These are phyloP conservation scores for Myriosclerotinia duriaeana DNA, from an alignment of 2,329 filamentous ascomycete genomes.

Conservation along the genomic window DNA sequence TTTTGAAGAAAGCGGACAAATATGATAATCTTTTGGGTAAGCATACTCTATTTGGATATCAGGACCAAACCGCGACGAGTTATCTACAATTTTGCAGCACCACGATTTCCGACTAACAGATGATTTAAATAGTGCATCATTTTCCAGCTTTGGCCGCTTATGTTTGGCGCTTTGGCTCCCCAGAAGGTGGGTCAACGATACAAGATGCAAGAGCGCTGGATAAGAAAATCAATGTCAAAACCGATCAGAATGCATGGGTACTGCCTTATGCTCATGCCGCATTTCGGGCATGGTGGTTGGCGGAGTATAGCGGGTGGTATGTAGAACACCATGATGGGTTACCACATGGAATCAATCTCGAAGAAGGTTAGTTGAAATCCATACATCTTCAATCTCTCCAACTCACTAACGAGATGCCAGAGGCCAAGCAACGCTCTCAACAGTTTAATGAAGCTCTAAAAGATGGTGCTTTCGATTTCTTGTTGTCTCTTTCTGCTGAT, in stretches of 20 bases:
- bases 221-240: constrained; percentile 61
- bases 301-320: constrained; percentile 90
- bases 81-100: background rate
- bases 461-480: constrained; percentile 89
- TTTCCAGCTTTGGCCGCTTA: constrained; percentile 76
- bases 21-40: constrained; percentile 66
- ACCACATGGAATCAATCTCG: constrained; percentile 62
- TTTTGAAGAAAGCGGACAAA: constrained; percentile 68
- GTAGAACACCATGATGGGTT: constrained; percentile 65
- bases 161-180: constrained; percentile 75
- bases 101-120: constrained; percentile 28
- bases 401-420: constrained; percentile 42
- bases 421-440: constrained; percentile 69
- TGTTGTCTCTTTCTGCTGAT: constrained; percentile 81
- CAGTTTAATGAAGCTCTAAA: constrained; percentile 75
- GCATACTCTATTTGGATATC: constrained; percentile 27
- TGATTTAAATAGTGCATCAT: constrained; percentile 67
- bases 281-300: constrained; percentile 80
- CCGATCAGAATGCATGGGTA: constrained; percentile 69
- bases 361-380: constrained; percentile 47
- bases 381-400: background rate
- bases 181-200: constrained; percentile 67
- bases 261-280: constrained; percentile 76
- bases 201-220: constrained; percentile 71
- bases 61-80: background rate